phyloP scores from a whole-genome alignment of 2,329 filamentous ascomycete genomes.

The Fusarium sp. region DNA sequence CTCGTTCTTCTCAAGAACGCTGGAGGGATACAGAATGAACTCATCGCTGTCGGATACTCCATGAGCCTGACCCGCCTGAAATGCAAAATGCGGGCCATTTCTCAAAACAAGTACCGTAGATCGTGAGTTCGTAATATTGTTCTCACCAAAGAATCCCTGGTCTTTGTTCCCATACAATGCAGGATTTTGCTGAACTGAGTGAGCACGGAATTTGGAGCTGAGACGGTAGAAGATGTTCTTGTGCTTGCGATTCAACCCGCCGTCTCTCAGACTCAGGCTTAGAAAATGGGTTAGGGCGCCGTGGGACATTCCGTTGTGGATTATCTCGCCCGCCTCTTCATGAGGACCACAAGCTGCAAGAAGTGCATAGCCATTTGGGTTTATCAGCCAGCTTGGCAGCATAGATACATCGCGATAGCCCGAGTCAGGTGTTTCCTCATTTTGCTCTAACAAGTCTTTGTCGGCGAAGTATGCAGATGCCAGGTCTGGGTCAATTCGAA shows the following conservation, averaged over 20 bases:
- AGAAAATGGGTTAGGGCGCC: slow-evolving; percentile 9
- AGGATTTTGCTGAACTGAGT: background rate
- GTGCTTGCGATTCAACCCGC: background rate
- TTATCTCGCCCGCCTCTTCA: slow-evolving; percentile 4
- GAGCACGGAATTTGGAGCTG: background rate
- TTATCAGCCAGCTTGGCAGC: slow-evolving; percentile 7
- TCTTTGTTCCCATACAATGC: slow-evolving; percentile 19
- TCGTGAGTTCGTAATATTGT: background rate
- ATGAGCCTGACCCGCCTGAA: slow-evolving; percentile 18
- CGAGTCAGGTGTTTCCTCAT: background rate
- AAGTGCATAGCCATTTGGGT: slow-evolving; percentile 18
- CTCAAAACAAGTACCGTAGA: background rate
- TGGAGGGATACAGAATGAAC: slow-evolving; percentile 6
- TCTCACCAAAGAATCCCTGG: slow-evolving; percentile 18
- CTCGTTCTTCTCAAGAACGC: background rate
- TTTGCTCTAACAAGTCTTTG: fast-evolving
- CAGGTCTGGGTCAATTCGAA: background rate
- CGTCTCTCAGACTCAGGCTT: background rate
- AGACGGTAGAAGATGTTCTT: slow-evolving; percentile 1
- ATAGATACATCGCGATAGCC: background rate
- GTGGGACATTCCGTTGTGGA: background rate
- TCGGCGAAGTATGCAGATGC: background rate
- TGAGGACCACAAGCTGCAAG: slow-evolving; percentile 17
- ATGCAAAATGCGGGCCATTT: background rate
- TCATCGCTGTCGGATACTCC: slow-evolving; percentile 6